Conservation (phyloP, 2,329 filamentous ascomycete species). For the Pseudomassariella vexata region DNA sequence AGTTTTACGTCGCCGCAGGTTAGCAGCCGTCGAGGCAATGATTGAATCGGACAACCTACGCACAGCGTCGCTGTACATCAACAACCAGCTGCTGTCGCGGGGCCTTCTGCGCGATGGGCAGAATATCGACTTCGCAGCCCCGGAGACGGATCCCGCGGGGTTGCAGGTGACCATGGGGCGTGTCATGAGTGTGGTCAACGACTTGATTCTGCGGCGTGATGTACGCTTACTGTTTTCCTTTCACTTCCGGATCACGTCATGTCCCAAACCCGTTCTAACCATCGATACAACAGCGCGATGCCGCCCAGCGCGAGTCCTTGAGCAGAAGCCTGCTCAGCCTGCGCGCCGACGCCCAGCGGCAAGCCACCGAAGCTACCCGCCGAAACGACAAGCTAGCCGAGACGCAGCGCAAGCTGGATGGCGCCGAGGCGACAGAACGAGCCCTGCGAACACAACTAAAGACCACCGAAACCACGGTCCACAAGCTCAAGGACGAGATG, state of each 20-base stretch:
- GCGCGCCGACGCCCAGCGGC: slow-evolving; percentile 68
- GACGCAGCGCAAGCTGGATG: slow-evolving; percentile 47
- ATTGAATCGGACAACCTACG: slow-evolving; percentile 56
- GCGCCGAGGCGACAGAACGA: slow-evolving; percentile 65
- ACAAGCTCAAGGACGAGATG: slow-evolving; percentile 79
- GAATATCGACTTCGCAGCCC: slow-evolving; percentile 75
- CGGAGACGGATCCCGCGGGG: slow-evolving; percentile 56
- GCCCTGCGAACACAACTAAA: slow-evolving; percentile 64
- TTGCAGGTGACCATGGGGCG: slow-evolving; percentile 66
- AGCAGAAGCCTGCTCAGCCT: slow-evolving; percentile 72
- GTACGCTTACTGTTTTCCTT: slow-evolving; percentile 44
- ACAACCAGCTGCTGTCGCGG: slow-evolving; percentile 63
- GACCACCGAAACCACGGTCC: slow-evolving; percentile 66
- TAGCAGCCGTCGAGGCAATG: no score
- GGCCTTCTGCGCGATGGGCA: slow-evolving; percentile 63
- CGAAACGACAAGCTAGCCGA: slow-evolving; percentile 49
- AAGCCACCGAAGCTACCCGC: slow-evolving; percentile 61
- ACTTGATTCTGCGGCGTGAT: slow-evolving; percentile 84
- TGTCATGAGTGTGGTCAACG: slow-evolving; percentile 90
- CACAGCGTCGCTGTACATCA: slow-evolving; percentile 66
- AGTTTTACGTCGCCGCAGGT: no score
- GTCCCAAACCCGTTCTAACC: neutral
- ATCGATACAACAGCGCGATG: slow-evolving; percentile 61
- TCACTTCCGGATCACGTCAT: neutral
- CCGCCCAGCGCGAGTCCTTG: slow-evolving; percentile 79